These are phyloP conservation scores for Ceratocystis huliohia DNA, from an alignment of 2,329 filamentous ascomycete genomes.

Conservation along the genomic window DNA sequence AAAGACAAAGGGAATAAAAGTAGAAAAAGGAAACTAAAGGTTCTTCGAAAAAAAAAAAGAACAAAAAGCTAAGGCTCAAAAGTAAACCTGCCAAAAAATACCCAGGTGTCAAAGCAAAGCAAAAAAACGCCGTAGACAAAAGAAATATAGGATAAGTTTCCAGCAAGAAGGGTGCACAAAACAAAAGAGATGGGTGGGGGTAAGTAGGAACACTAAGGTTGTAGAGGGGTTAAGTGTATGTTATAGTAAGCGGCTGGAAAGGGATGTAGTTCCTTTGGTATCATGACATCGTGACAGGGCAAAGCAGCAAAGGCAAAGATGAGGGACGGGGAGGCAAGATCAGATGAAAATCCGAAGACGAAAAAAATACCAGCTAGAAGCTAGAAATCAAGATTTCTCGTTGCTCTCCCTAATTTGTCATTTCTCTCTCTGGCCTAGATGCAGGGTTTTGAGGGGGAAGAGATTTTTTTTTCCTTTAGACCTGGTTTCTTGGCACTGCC, in stretches of 20 bases:
- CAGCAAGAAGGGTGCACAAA: constrained; percentile 1
- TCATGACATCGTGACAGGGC: constrained; percentile 19
- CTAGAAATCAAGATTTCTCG: background rate
- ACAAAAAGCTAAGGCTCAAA: constrained; percentile 1
- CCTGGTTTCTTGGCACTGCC: constrained; percentile 36
- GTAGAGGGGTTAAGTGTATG: background rate
- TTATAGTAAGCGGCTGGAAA: background rate
- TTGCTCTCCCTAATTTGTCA: background rate
- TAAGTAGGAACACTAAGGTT: background rate
- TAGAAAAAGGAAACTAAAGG: background rate
- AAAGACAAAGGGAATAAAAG: background rate
- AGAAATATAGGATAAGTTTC: background rate
- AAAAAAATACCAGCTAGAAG: background rate
- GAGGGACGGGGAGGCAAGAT: background rate
- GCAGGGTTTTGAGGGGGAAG: background rate
- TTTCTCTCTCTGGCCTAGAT: background rate
- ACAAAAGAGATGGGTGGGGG: background rate
- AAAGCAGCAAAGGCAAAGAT: constrained; percentile 3
- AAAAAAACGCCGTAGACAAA: background rate
- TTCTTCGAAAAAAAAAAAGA: background rate
- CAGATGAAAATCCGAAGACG: background rate
- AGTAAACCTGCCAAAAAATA: background rate
- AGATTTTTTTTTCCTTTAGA: constrained; percentile 23
- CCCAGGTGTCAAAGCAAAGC: background rate
- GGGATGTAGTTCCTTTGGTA: constrained; percentile 12